These are phyloP conservation scores for Candida labiduridarum DNA, from an alignment of 1,139 yeast species.

Conservation along the genomic window DNA sequence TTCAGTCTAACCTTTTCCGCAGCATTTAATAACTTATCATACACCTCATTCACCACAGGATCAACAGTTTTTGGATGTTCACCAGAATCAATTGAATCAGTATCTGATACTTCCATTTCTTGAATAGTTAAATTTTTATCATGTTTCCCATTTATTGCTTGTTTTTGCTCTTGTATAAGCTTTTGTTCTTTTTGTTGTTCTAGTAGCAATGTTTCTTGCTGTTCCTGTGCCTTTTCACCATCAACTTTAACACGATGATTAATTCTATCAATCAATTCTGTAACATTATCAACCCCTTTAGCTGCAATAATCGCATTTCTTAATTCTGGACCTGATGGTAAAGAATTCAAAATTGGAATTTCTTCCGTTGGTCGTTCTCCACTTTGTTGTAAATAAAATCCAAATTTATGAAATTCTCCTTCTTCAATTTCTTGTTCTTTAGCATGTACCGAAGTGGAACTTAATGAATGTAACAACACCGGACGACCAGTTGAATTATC, in stretches of 20 bases:
- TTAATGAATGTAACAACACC: conserved; percentile 60
- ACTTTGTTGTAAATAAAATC: conserved; percentile 62
- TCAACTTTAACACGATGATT: conserved; percentile 56
- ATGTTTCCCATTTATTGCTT: conserved; percentile 2
- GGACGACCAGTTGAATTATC: conserved; percentile 76
- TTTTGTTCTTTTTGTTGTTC: conserved; percentile 2
- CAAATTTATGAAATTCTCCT: conserved; percentile 88
- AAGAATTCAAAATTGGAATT: conserved; percentile 40
- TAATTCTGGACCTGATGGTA: conserved; percentile 76
- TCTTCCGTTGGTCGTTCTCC: conserved; percentile 11
- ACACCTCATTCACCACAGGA: conserved; percentile 63
- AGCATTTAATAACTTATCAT: conserved; percentile 68
- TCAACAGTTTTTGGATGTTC: conserved; percentile 29
- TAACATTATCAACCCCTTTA: conserved; percentile 73
- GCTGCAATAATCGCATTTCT: conserved; percentile 78
- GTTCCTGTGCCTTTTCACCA: background rate
- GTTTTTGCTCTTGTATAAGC: background rate
- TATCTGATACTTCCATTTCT: conserved; percentile 17
- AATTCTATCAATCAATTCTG: conserved; percentile 69
- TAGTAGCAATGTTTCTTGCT: background rate
- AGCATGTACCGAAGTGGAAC: conserved; percentile 68
- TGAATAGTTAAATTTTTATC: conserved; percentile 4
- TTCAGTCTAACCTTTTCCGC: conserved; percentile 60
- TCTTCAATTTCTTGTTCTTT: conserved; percentile 85
- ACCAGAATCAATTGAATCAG: conserved; percentile 17